A percentile compares a stretch with the other conserved stretches of the same genome.
Conservation (phyloP, 1,284 basidiomycete genomes). For the Irpex sp. region DNA sequence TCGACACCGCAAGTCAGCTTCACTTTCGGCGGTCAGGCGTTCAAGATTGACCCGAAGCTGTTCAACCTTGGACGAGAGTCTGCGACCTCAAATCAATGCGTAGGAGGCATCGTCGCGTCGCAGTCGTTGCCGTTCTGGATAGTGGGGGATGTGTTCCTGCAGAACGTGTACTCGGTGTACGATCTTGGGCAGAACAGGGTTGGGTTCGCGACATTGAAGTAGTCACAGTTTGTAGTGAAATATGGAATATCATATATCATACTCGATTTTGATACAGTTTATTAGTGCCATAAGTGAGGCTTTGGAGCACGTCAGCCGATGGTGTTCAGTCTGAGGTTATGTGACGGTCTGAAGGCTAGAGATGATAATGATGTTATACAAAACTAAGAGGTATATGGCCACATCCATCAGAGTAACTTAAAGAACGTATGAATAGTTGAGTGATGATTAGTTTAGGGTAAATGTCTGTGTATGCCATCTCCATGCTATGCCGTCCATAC, state of each 20-base stretch:
- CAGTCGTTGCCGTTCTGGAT: constrained; percentile 23
- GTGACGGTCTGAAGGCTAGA: no score
- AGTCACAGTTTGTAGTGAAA: background rate
- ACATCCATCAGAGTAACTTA: background rate
- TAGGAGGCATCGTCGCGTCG: constrained; percentile 16
- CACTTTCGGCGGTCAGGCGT: constrained; percentile 39
- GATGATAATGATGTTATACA: no score
- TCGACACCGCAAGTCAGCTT: constrained; percentile 32
- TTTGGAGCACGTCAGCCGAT: no score
- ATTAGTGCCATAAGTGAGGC: no score
- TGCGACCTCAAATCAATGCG: constrained; percentile 15
- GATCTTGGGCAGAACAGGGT: constrained; percentile 15
- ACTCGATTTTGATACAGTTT: no score
- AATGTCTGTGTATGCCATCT: background rate
- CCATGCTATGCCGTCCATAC: no score
- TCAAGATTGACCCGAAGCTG: constrained; percentile 30
- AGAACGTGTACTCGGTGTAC: constrained; percentile 20
- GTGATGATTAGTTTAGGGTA: background rate
- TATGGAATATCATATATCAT: no score
- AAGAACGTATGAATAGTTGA: background rate
- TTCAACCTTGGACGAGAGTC: constrained; percentile 24
- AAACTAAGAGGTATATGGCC: no score
- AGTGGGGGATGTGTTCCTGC: constrained; percentile 26
- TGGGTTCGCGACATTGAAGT: constrained; percentile 15
- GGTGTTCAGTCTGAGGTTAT: no score